Evolutionary conservation across 2,329 filamentous ascomycete genomes (phyloP).

Genomic region (Cladosporium phlei): DNA sequence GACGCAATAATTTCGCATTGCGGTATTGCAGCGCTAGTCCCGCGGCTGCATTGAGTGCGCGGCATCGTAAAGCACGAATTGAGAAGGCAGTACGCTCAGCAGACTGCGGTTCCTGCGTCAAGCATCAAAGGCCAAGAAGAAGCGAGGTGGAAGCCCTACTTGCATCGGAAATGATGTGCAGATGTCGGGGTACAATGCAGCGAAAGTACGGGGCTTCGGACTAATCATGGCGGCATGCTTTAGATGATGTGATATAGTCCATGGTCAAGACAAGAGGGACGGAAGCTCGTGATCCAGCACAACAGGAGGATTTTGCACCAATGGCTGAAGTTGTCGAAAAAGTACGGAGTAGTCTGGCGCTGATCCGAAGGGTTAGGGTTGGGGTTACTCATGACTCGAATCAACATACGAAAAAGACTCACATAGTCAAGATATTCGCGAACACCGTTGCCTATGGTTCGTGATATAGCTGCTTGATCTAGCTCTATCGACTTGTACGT

Average conservation of each 20-base stretch:
- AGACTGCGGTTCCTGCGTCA: neutral
- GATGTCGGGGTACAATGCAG: conserved; percentile 1
- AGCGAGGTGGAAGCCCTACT: neutral
- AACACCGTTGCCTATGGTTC: too few relatives aligned
- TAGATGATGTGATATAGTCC: neutral
- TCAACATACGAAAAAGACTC: too few relatives aligned
- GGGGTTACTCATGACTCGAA: too few relatives aligned
- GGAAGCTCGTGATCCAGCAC: too few relatives aligned
- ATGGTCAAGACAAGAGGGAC: too few relatives aligned
- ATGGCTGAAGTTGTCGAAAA: too few relatives aligned
- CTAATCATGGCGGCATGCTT: neutral
- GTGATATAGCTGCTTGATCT: too few relatives aligned
- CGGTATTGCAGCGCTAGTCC: neutral
- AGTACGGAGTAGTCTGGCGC: too few relatives aligned
- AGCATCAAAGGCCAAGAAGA: conserved; percentile 5
- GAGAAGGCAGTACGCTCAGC: neutral
- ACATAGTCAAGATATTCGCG: too few relatives aligned
- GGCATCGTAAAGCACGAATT: neutral
- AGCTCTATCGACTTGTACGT: too few relatives aligned
- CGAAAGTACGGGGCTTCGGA: neutral
- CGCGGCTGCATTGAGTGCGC: conserved; percentile 1
- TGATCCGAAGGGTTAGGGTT: too few relatives aligned
- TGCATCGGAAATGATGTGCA: conserved; percentile 8
- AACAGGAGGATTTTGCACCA: too few relatives aligned
- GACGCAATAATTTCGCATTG: conserved; percentile 11